These are phyloP conservation scores for Stentor roeselii DNA, from an alignment of 73 alveolate genomes.

Conservation along the genomic window DNA sequence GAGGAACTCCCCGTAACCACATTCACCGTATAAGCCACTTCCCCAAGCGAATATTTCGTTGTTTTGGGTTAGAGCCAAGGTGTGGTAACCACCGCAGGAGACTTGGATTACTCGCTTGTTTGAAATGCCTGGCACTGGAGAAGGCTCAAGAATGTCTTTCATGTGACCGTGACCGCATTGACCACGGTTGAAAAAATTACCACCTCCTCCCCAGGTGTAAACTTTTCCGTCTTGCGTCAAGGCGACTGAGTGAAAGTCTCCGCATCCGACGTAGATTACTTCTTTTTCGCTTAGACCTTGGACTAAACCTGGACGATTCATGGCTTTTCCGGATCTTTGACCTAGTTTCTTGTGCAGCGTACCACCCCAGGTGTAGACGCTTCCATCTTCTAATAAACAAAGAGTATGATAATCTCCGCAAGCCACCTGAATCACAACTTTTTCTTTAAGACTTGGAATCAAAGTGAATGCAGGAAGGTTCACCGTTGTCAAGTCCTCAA, in stretches of 20 bases:
- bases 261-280: conserved; percentile 89
- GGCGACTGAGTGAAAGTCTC: conserved; percentile 97
- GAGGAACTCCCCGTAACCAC: conserved; percentile 82
- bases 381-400: conserved; percentile 75
- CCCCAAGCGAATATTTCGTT: conserved; percentile 93
- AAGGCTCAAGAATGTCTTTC: conserved; percentile 79
- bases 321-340: conserved; percentile 60
- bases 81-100: conserved; percentile 96
- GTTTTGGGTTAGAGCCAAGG: conserved; percentile 82
- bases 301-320: conserved; percentile 5
- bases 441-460: conserved; percentile 46
- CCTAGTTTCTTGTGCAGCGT: conserved; percentile 87
- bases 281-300: conserved; percentile 11
- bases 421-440: conserved; percentile 62
- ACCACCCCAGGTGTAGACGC: conserved; percentile 96
- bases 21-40: conserved; percentile 92
- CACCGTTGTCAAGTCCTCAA: conserved; percentile 41
- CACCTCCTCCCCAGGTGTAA: conserved; percentile 99
- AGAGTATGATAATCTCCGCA: conserved; percentile 89
- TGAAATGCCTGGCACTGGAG: conserved; percentile 62
- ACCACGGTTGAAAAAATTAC: conserved; percentile 90
- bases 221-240: conserved; percentile 84
- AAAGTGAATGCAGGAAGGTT: conserved; percentile 50
- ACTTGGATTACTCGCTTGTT: conserved; percentile 60
- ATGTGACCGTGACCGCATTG: conserved; percentile 93